A percentile compares a stretch with the other conserved stretches of the same genome.
These are phyloP conservation scores for Suillus subluteus DNA, from an alignment of 768 basidiomycete species.

Conservation along the genomic window DNA sequence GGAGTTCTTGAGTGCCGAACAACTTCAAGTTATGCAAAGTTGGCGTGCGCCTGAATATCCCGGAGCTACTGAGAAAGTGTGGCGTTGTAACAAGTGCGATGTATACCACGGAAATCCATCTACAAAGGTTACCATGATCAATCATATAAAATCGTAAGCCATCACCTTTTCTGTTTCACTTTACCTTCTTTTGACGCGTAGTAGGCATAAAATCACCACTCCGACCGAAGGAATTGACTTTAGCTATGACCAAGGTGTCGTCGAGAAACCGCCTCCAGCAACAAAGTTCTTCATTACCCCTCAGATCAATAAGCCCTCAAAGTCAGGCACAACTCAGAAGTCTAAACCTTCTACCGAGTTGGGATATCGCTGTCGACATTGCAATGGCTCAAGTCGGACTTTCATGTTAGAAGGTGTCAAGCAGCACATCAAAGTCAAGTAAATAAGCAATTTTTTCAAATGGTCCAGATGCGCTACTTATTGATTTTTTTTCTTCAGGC, in stretches of 20 bases:
- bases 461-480: background rate
- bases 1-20: background rate
- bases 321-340: background rate
- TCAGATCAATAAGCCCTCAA: background rate
- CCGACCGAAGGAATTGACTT: conserved; percentile 1
- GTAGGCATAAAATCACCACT: background rate
- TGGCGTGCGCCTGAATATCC: background rate
- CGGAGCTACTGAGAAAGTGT: background rate
- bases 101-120: fast-evolving
- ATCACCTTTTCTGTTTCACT: background rate
- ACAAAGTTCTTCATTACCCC: background rate
- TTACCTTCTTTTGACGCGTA: background rate
- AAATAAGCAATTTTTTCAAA: background rate
- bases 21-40: background rate
- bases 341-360: background rate
- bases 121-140: background rate
- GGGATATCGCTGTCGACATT: background rate
- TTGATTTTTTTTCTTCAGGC: background rate
- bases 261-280: background rate
- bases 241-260: background rate
- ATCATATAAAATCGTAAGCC: background rate
- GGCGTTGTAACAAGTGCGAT: conserved; percentile 2
- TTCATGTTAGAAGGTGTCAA: background rate
- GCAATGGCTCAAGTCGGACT: background rate
- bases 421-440: conserved; percentile 2